Conservation (phyloP, 441 rosid genomes). For the Bruguiera hainesii region DNA sequence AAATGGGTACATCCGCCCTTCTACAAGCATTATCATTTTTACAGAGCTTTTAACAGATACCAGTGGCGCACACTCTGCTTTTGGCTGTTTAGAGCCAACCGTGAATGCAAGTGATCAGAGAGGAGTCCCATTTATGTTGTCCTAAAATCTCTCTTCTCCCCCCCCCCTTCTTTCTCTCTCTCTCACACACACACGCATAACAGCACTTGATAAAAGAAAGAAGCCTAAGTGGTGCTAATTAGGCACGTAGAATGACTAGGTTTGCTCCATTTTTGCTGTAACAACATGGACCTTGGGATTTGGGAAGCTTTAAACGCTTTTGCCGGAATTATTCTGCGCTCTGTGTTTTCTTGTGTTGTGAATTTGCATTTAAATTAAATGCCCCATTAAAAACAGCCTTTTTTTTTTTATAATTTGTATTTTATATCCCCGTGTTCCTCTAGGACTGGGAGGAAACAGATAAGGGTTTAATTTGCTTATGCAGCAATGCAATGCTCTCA, state of each 20-base stretch:
- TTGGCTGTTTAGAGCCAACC: background rate
- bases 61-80: slow-evolving; percentile 6
- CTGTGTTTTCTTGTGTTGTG: background rate
- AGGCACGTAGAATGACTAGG: slow-evolving; percentile 19
- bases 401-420: too few species aligned
- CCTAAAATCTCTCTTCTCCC: background rate
- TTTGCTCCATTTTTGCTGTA: slow-evolving; percentile 14
- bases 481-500: too few species aligned
- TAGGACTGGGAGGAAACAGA: too few species aligned
- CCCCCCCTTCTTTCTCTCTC: background rate
- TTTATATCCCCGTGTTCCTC: too few species aligned
- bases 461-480: too few species aligned
- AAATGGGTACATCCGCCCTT: slow-evolving; percentile 30
- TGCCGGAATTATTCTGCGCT: slow-evolving; percentile 10
- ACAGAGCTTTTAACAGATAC: slow-evolving; percentile 15
- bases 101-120: slow-evolving; percentile 7
- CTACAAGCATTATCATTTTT: background rate
- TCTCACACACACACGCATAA: background rate
- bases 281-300: slow-evolving; percentile 29
- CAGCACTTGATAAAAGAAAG: slow-evolving; percentile 17
- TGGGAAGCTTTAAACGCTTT: slow-evolving; percentile 6
- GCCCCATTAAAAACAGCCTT: too few species aligned
- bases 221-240: slow-evolving; percentile 14
- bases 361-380: background rate
- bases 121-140: too few species aligned